A percentile compares a stretch with the other conserved stretches of the same genome.
Conservation (phyloP, 192 early-diverging fungal genomes). For the Backusella liffmaniae region DNA sequence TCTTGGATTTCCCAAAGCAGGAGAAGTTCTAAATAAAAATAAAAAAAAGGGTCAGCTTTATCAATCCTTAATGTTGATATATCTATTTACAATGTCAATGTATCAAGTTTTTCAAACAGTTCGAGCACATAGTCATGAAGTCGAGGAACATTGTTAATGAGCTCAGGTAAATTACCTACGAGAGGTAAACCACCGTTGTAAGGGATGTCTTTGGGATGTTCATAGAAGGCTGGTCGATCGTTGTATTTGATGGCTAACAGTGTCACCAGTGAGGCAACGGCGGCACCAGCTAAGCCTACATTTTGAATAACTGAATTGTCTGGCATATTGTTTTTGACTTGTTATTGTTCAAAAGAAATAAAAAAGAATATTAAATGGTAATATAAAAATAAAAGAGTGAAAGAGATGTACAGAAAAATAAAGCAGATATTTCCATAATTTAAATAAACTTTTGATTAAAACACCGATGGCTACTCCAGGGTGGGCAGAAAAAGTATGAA, state of each 20-base stretch:
- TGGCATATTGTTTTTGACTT: neutral
- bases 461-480: neutral
- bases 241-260: conserved; percentile 24
- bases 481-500: neutral
- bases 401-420: neutral
- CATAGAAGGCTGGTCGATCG: conserved; percentile 25
- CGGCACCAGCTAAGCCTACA: conserved; percentile 2
- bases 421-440: neutral
- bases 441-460: neutral
- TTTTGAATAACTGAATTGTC: neutral
- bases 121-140: conserved; percentile 13
- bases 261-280: neutral
- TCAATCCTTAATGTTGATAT: neutral
- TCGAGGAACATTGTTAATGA: neutral
- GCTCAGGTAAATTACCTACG: conserved; percentile 14
- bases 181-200: conserved; percentile 16
- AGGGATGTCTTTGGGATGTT: conserved; percentile 16
- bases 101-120: conserved; percentile 20
- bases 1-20: conserved; percentile 22
- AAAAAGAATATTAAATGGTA: neutral
- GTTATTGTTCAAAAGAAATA: neutral
- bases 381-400: neutral
- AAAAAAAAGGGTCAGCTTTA: neutral
- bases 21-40: conserved; percentile 11
- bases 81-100: conserved; percentile 13